phyloP scores from a whole-genome alignment of 2,329 filamentous ascomycete genomes.

The Pestalotiopsis sp. region DNA sequence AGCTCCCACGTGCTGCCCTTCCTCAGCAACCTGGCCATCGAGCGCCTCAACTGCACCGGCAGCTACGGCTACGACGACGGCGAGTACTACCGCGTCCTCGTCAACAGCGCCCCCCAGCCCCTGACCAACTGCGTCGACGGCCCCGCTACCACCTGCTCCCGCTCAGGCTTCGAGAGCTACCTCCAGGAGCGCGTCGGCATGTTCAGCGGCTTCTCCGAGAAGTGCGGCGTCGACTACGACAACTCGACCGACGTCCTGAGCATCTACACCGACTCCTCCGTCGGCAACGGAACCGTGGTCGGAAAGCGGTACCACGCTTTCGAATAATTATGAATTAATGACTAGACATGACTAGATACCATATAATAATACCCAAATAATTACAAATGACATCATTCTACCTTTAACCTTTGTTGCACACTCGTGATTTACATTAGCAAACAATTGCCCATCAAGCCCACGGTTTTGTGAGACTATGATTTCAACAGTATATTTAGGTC shows the following conservation, averaged over 20 bases:
- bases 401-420: no score
- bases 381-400: neutral
- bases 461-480: no score
- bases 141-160: conserved; percentile 45
- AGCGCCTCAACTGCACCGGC: conserved; percentile 62
- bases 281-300: conserved; percentile 29
- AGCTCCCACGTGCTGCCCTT: conserved; percentile 66
- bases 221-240: conserved; percentile 34
- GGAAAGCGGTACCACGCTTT: conserved; percentile 29
- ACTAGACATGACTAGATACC: conserved; percentile 5
- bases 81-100: conserved; percentile 48
- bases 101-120: conserved; percentile 45
- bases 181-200: conserved; percentile 37
- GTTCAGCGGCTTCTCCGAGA: conserved; percentile 42
- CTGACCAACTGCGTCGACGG: conserved; percentile 44
- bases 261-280: conserved; percentile 25
- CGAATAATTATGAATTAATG: conserved; percentile 5
- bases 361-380: neutral
- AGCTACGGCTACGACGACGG: conserved; percentile 56
- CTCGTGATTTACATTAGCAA: no score
- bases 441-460: no score
- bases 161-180: conserved; percentile 38
- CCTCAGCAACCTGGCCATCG: conserved; percentile 66
- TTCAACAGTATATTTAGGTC: no score
- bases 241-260: conserved; percentile 29